Percentiles rank a stretch among this genome's conserved stretches.
phyloP scores from a whole-genome alignment of 495 filamentous ascomycete species.

The Lasiosphaeriaceae sp. region DNA sequence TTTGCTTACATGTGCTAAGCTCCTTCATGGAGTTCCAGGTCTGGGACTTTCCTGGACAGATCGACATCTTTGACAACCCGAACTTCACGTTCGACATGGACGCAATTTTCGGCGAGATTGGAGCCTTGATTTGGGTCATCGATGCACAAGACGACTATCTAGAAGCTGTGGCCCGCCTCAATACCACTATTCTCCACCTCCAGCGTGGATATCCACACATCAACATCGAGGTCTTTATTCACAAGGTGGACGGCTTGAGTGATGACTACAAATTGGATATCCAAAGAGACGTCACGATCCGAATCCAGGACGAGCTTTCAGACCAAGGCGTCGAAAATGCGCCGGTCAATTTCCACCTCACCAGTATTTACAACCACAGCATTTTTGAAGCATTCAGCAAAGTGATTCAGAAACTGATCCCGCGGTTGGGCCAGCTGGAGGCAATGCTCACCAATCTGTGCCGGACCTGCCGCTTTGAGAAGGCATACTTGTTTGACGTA shows the following conservation, averaged over 20 bases:
- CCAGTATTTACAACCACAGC: conserved; percentile 94
- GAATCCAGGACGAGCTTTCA: conserved; percentile 93
- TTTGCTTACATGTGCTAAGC: conserved; percentile 42
- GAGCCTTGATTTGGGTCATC: conserved; percentile 96
- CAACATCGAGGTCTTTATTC: conserved; percentile 96
- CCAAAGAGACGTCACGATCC: conserved; percentile 89
- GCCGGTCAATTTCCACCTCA: conserved; percentile 87
- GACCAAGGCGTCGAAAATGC: conserved; percentile 90
- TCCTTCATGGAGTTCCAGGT: conserved; percentile 99
- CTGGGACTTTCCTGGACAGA: conserved; percentile 93
- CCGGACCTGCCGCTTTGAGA: conserved; percentile 88
- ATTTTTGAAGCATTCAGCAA: conserved; percentile 98
- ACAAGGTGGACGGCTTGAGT: conserved; percentile 92
- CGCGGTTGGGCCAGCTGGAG: conserved; percentile 86
- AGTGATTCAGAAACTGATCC: conserved; percentile 95
- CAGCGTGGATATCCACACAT: conserved; percentile 84
- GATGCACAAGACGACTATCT: conserved; percentile 97
- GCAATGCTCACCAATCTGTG: conserved; percentile 84
- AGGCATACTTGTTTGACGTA: conserved; percentile 95
- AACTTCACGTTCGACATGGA: conserved; percentile 70
- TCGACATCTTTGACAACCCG: conserved; percentile 77
- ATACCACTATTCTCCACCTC: conserved; percentile 79
- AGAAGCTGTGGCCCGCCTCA: conserved; percentile 80
- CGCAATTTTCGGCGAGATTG: conserved; percentile 87
- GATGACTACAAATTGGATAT: conserved; percentile 94